Base-by-base conservation (phyloP, 441 rosid genomes). In the Gossypium schwendimanii region DNA sequence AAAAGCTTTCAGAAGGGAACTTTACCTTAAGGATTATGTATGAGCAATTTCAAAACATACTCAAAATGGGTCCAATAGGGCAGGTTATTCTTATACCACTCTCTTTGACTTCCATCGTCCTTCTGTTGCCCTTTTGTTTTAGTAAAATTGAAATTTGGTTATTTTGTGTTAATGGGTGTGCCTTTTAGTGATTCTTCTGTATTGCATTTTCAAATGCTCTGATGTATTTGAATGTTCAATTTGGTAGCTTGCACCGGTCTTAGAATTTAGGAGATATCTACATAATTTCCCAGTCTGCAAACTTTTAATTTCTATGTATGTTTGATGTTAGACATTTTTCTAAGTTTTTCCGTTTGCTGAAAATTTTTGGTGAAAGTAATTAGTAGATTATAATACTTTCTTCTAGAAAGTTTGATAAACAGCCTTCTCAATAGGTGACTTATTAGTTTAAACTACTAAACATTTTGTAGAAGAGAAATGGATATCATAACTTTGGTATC, bases 21-120 rank as follows among this genome's bases (percentile, higher is more conserved):
- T 93, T 91, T 78, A 91, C 96, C 23, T 76, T 96, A 81, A 91
- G 98, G 87, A 91, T 91, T 50, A 91, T 96, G 97, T 90, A 93
- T 72, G 98, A 93, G 83, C 97, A 90, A 78, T 95, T 87, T 77
- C 98, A 93, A 82, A 89, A 89, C 80, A 77, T 90, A 50, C 89
- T 95, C 69, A 95, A 93, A 75, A 93, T 91, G 97, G 97, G 99
- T 70, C 98, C 99, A 9, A 88, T 91, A 70, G 86, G 91, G 33
- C 96, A 95, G 99, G 99, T 93, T 54, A 53, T 76, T 72, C 9
- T 75, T 33, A 24, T 8, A 47, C 28, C 21, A 39, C 52, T 36
- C 21, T 54, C 47, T 54, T 11, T 28, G 7, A 2, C 53, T 20
- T 47, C 17, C 11, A 3, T 50, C 8, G 2, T 5, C 18, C 7